Evolutionary conservation across 1,284 basidiomycete genomes (phyloP).

Genomic region (Meira nashicola): DNA sequence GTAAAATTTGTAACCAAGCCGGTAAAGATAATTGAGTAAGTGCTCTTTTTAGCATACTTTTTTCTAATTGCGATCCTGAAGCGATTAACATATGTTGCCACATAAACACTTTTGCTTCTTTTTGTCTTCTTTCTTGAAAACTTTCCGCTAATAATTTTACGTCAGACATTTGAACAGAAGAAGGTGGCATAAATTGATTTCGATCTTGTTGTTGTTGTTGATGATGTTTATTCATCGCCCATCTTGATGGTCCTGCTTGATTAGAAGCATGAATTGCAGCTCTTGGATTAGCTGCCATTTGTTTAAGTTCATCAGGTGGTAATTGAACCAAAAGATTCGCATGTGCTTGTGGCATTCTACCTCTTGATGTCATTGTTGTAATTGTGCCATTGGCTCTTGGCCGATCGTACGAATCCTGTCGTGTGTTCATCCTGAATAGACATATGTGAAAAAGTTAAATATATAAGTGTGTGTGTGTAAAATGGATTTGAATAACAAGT

Average conservation of each 20-base stretch:
- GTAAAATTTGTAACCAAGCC: constrained; percentile 5
- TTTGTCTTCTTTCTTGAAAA: not conserved
- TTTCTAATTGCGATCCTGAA: not conserved
- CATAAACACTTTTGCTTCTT: constrained; percentile 6
- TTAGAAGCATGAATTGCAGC: no score
- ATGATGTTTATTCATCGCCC: not conserved
- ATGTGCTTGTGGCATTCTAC: constrained; percentile 7
- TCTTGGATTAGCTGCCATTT: not conserved
- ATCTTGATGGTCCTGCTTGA: not conserved
- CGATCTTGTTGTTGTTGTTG: no score
- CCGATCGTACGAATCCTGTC: no score
- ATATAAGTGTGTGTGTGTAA: no score
- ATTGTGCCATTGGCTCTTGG: no score
- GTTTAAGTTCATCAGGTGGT: constrained; percentile 8
- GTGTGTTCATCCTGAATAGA: no score
- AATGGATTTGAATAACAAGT: no score
- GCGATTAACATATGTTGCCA: constrained; percentile 5
- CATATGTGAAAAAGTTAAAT: no score
- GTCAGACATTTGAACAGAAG: constrained; percentile 1
- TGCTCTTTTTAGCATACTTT: constrained; percentile 6
- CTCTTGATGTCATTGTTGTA: no score
- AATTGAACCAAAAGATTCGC: constrained; percentile 5
- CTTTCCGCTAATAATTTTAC: constrained; percentile 7
- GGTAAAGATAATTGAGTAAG: constrained; percentile 2
- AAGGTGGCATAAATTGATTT: not conserved